Percentiles rank a stretch among this genome's conserved stretches.
phyloP scores from a whole-genome alignment of 83 land plant genomes.

The Diphasiastrum complanatum region DNA sequence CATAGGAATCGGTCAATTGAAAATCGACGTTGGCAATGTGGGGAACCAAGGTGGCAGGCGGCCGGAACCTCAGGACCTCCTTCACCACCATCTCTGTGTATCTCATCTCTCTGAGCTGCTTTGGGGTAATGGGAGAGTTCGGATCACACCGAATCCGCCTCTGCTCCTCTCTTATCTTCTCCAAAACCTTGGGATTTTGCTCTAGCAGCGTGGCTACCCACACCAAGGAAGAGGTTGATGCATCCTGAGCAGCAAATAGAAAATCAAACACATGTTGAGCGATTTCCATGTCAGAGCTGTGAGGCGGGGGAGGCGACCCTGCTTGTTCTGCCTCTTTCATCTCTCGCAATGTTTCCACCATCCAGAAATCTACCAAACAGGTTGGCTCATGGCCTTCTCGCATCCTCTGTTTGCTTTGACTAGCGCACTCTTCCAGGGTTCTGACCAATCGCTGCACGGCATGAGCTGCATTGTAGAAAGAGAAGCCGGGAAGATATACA shows the following conservation, averaged over 20 bases:
- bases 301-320: slow-evolving; percentile 40
- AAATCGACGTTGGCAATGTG: slow-evolving; percentile 64
- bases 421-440: slow-evolving; percentile 56
- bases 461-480: slow-evolving; percentile 60
- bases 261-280: slow-evolving; percentile 81
- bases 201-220: slow-evolving; percentile 84
- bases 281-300: slow-evolving; percentile 42
- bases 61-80: slow-evolving; percentile 66
- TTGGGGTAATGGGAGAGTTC: slow-evolving; percentile 36
- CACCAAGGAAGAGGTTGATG: slow-evolving; percentile 80
- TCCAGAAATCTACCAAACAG: slow-evolving; percentile 87
- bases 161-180: slow-evolving; percentile 55
- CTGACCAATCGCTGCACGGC: slow-evolving; percentile 57
- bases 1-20: slow-evolving; percentile 59
- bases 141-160: slow-evolving; percentile 39
- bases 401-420: slow-evolving; percentile 46
- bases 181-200: slow-evolving; percentile 64
- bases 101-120: slow-evolving; percentile 56
- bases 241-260: slow-evolving; percentile 94
- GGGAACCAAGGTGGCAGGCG: slow-evolving; percentile 89
- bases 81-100: slow-evolving; percentile 86
- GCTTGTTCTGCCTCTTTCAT: slow-evolving; percentile 22
- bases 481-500: slow-evolving; percentile 72
- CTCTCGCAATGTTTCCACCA: slow-evolving; percentile 49
- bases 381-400: slow-evolving; percentile 42